These are phyloP conservation scores for Dryas alaskensis DNA, from an alignment of 306 rosid species.

Conservation along the genomic window DNA sequence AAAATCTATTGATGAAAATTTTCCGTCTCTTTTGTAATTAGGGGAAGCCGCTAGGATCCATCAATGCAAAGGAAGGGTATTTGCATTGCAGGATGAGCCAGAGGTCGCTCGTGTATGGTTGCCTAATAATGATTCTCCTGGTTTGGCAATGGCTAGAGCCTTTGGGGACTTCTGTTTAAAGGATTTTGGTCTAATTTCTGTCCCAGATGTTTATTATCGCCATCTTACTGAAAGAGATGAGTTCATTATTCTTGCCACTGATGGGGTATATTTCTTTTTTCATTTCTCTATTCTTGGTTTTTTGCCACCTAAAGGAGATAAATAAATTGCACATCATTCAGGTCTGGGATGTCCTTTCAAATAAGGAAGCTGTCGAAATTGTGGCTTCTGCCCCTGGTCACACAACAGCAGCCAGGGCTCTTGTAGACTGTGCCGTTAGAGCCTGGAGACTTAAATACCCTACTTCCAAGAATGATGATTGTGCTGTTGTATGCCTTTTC, in stretches of 20 bases:
- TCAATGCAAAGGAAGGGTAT: slow-evolving; percentile 57
- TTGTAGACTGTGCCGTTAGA: slow-evolving; percentile 48
- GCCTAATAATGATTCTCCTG: slow-evolving; percentile 55
- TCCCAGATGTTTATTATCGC: slow-evolving; percentile 47
- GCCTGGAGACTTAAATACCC: slow-evolving; percentile 62
- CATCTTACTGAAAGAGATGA: slow-evolving; percentile 42
- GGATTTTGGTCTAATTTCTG: slow-evolving; percentile 56
- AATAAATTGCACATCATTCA: slow-evolving; percentile 12
- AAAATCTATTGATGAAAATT: neutral
- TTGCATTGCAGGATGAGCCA: slow-evolving; percentile 60
- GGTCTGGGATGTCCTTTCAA: slow-evolving; percentile 63
- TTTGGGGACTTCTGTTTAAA: slow-evolving; percentile 60
- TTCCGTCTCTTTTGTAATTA: slow-evolving; percentile 17
- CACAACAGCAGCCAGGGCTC: slow-evolving; percentile 53
- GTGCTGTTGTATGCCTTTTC: slow-evolving; percentile 59
- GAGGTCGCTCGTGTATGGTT: slow-evolving; percentile 64
- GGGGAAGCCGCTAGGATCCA: slow-evolving; percentile 63
- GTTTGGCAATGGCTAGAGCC: slow-evolving; percentile 64
- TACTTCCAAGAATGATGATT: slow-evolving; percentile 57
- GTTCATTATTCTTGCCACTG: slow-evolving; percentile 52
- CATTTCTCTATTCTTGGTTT: neutral
- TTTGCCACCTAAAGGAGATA: neutral
- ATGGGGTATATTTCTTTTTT: slow-evolving; percentile 46
- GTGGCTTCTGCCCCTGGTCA: slow-evolving; percentile 55
- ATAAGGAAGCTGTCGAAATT: slow-evolving; percentile 52